Evolutionary conservation across 495 filamentous ascomycete species (phyloP), one percentile per base, ranked within the genome.

Genomic region (Xylaria cubensis): DNA sequence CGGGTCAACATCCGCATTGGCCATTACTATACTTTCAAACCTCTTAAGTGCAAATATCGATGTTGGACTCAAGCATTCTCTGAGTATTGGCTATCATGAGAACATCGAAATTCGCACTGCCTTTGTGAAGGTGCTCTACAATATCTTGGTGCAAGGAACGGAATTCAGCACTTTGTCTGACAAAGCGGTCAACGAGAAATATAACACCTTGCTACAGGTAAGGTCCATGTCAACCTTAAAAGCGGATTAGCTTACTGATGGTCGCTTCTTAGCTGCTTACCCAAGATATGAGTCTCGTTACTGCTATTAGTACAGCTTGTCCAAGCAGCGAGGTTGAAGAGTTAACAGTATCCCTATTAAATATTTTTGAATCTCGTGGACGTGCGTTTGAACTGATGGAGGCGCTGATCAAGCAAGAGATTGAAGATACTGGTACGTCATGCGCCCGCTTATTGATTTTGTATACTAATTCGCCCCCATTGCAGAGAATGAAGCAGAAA

Each of bases 41-140:
- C 83, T 92, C 3, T 77, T 92, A 48, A 90, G 88, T 69, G 89
- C 90, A 4, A 92, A 92, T 74, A 89, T 92, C 44, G 90, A 92
- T 76, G 89, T 92, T 21, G 90, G 90, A 2, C 78, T 92, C 19
- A 91, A 92, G 77, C 87, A 90, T 74, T 89, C 87, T 12, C 79
- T 92, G 29, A 86, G 84, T 72, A 90, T 92, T 71, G 90, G 89
- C 7, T 92, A 92, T 71, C 87, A 91, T 72, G 88, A 92, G 76
- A 89, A 90, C 74, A 77, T 89, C 12, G 88, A 90, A 75, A 90
- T 91, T 65, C 83, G 90, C 50, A 92, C 89, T 9, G 90, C 90
- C 24, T 92, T 92, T 73, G 86, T 92, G 69, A 87, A 88, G 73
- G 90, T 92, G 10, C 83, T 92, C 56, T 89, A 88, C 67, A 90